Percentiles rank a stretch among this genome's conserved stretches.
phyloP scores from a whole-genome alignment of 345 rosid genomes.

The Gossypium longicalyx region DNA sequence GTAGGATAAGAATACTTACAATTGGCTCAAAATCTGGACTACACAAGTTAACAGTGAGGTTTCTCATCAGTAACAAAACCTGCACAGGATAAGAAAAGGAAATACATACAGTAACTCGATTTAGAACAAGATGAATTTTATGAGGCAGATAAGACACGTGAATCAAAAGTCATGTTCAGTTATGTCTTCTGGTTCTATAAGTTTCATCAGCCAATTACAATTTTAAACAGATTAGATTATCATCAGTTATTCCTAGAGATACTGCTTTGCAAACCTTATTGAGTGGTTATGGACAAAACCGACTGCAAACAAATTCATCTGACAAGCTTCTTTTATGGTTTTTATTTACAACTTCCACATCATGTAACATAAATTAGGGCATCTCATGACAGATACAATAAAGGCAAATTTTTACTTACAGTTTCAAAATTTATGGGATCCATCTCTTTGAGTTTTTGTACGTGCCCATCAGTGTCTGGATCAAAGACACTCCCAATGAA shows the following conservation, averaged over 20 bases:
- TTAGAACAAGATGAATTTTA: background rate
- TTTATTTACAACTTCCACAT: background rate
- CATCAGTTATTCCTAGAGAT: too few species aligned
- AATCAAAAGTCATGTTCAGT: background rate
- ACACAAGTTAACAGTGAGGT: constrained; percentile 79
- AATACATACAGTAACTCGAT: background rate
- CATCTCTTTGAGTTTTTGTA: constrained; percentile 87
- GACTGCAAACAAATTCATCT: background rate
- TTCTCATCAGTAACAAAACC: constrained; percentile 89
- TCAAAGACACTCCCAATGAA: constrained; percentile 94
- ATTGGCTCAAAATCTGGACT: constrained; percentile 80
- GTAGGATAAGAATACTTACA: constrained; percentile 45
- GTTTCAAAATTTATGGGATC: constrained; percentile 95
- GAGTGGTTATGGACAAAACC: background rate
- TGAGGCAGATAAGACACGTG: background rate
- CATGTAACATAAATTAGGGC: constrained; percentile 3
- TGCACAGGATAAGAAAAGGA: constrained; percentile 32
- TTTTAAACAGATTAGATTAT: background rate
- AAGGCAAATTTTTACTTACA: constrained; percentile 38
- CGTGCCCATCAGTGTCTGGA: constrained; percentile 64
- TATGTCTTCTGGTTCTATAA: background rate
- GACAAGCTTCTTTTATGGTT: background rate
- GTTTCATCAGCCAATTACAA: background rate
- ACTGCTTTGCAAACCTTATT: too few species aligned
- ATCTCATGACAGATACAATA: background rate